Evolutionary conservation across 2,329 filamentous ascomycete species (phyloP).

Genomic region (Fusarium napiforme): DNA sequence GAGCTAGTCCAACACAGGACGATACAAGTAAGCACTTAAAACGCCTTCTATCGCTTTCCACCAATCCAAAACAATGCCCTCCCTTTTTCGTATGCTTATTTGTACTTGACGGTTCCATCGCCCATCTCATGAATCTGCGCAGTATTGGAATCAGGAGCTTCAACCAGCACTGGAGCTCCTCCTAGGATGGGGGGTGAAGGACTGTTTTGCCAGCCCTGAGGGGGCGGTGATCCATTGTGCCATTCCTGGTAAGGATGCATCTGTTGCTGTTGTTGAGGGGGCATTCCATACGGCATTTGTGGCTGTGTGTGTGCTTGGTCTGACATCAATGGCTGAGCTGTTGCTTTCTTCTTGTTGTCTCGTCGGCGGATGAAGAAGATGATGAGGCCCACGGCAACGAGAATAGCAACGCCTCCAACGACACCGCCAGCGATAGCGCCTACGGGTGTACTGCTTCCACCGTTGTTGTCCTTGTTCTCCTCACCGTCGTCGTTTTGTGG

Average conservation of each 20-base stretch:
- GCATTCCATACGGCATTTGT: conserved; percentile 15
- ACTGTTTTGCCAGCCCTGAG: conserved; percentile 15
- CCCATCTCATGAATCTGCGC: conserved; percentile 22
- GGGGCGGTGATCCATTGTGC: conserved; percentile 7
- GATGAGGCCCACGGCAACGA: conserved; percentile 8
- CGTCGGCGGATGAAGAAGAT: conserved; percentile 29
- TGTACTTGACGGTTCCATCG: background rate
- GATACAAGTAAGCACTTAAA: conserved; percentile 19
- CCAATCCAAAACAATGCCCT: background rate
- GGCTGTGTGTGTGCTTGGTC: conserved; percentile 6
- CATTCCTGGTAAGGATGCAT: conserved; percentile 21
- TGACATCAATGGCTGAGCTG: conserved; percentile 7
- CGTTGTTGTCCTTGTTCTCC: background rate
- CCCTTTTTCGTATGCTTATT: conserved; percentile 2
- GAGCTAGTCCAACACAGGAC: background rate
- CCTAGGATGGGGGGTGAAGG: background rate
- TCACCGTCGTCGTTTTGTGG: background rate
- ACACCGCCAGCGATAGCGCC: conserved; percentile 33
- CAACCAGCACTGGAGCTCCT: background rate
- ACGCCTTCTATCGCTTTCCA: background rate
- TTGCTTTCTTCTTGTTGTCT: conserved; percentile 17
- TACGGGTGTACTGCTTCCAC: background rate
- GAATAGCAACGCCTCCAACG: conserved; percentile 21
- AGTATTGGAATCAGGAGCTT: conserved; percentile 15
- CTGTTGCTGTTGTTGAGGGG: conserved; percentile 1